phyloP scores from a whole-genome alignment of 257 asterid species.

The Asclepias syriaca region DNA sequence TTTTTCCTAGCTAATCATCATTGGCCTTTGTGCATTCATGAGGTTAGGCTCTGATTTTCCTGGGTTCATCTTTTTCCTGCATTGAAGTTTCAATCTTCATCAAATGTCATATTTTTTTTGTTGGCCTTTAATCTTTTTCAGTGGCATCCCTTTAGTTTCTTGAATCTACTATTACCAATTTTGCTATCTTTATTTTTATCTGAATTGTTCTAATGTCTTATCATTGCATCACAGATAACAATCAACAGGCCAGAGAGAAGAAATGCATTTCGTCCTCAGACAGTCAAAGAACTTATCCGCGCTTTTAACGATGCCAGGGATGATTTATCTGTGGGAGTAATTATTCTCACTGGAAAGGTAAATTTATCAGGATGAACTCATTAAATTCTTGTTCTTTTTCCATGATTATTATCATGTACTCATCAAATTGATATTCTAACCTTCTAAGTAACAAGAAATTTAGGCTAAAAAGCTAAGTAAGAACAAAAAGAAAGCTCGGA shows the following conservation, averaged over 20 bases:
- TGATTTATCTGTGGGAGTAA: conserved; percentile 70
- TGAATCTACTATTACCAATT: background rate
- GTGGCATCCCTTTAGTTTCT: background rate
- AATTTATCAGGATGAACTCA: background rate
- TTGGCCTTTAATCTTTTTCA: background rate
- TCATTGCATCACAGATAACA: conserved; percentile 47
- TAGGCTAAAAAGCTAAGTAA: too few relatives aligned
- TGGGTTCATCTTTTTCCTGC: background rate
- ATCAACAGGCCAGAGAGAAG: conserved; percentile 93
- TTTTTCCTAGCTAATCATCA: background rate
- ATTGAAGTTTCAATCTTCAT: background rate
- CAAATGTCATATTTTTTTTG: background rate
- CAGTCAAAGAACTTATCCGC: conserved; percentile 85
- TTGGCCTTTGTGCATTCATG: background rate
- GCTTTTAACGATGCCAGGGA: conserved; percentile 95
- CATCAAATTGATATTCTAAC: too few relatives aligned
- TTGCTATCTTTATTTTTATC: too few relatives aligned
- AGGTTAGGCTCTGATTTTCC: background rate
- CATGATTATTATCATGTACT: too few relatives aligned
- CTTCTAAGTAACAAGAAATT: too few relatives aligned
- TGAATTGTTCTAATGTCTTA: background rate
- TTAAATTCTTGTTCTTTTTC: too few relatives aligned
- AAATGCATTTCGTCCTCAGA: conserved; percentile 86
- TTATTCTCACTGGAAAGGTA: conserved; percentile 95
- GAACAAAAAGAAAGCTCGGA: too few relatives aligned